Conservation (phyloP, 1,284 basidiomycete species). For the Rhodotorula sp. region DNA sequence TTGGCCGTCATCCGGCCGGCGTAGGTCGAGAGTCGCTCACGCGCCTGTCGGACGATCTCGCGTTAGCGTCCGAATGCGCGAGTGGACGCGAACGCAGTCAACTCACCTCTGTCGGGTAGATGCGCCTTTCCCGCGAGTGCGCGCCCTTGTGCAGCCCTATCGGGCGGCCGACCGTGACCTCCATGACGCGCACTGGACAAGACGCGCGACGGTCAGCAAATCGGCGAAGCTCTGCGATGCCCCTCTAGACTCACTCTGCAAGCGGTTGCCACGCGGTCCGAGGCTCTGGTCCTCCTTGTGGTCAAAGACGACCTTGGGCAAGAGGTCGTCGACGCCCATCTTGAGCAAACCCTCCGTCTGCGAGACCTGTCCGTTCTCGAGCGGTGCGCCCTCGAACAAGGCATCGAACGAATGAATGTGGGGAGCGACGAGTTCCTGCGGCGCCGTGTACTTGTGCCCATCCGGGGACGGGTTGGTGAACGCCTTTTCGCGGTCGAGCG, state of each 20-base stretch:
- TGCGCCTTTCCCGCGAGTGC: conserved; percentile 69
- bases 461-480: conserved; percentile 76
- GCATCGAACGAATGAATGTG: conserved; percentile 97
- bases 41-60: conserved; percentile 59
- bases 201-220: not conserved
- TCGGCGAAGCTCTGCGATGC: not conserved
- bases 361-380: conserved; percentile 57
- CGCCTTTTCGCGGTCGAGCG: conserved; percentile 74
- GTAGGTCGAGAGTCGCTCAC: conserved; percentile 90
- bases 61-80: not conserved
- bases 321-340: conserved; percentile 78
- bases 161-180: conserved; percentile 79
- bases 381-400: conserved; percentile 71
- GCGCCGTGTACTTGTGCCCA: conserved; percentile 71
- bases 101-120: conserved; percentile 84
- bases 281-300: conserved; percentile 52
- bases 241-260: conserved; percentile 43
- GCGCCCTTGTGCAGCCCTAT: conserved; percentile 82
- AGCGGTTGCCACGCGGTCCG: conserved; percentile 48
- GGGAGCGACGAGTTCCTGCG: conserved; percentile 90
- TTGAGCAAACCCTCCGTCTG: conserved; percentile 71
- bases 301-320: conserved; percentile 89
- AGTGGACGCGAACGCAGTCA: too few relatives aligned
- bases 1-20: conserved; percentile 87
- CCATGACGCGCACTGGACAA: conserved; percentile 78